These are phyloP conservation scores for Batrachochytrium dendrobatidis DNA, from an alignment of 371 early-diverging fungal species.

Conservation along the genomic window DNA sequence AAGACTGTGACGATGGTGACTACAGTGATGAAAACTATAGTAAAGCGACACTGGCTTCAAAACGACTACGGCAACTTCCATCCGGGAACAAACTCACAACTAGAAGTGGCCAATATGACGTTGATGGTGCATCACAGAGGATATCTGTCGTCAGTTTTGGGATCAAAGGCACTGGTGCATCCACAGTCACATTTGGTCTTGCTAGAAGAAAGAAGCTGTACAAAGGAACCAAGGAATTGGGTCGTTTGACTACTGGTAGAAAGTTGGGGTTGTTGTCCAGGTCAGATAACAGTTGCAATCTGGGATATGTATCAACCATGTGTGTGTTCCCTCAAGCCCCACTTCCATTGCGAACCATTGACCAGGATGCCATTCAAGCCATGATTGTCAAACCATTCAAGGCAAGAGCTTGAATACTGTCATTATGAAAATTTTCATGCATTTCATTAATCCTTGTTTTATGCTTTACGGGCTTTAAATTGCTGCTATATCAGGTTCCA, in stretches of 20 bases:
- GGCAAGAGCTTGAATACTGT: no score
- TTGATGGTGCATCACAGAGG: neutral
- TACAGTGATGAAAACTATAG: neutral
- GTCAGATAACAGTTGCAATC: neutral
- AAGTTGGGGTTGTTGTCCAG: neutral
- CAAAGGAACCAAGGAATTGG: neutral
- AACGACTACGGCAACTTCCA: no score
- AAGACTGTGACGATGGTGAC: slow-evolving; percentile 1
- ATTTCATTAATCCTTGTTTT: no score
- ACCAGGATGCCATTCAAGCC: neutral
- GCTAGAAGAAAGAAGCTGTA: neutral
- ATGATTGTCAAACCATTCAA: neutral
- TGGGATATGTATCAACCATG: neutral
- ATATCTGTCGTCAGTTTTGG: neutral
- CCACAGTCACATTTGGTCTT: neutral
- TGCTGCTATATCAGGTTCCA: no score
- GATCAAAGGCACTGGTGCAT: neutral
- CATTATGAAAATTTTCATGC: no score
- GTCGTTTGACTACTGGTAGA: neutral
- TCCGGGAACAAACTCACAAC: no score
- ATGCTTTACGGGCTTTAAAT: no score
- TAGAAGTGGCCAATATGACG: neutral
- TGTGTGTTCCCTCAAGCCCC: neutral
- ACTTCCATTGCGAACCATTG: neutral
- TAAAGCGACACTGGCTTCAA: no score